A percentile compares a stretch with the other conserved stretches of the same genome.
Conservation (phyloP, 2,329 filamentous ascomycete genomes). For the Cladosporium phlei region DNA sequence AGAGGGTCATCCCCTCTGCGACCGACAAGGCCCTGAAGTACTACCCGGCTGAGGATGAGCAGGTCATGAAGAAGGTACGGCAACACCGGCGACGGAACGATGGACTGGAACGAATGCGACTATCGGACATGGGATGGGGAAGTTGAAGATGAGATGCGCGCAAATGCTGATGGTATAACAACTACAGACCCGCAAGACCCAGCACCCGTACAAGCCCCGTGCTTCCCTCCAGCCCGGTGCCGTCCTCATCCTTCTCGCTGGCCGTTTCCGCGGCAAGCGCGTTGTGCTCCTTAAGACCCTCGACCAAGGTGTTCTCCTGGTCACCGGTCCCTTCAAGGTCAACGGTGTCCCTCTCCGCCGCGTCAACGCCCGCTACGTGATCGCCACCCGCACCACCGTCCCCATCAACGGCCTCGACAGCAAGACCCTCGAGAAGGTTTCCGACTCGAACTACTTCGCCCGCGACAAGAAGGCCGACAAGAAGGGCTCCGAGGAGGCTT, state of each 20-base stretch:
- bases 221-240: slow-evolving; percentile 87
- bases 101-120: background rate
- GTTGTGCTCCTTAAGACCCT: slow-evolving; percentile 98
- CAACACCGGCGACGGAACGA: slow-evolving; percentile 2
- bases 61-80: slow-evolving; percentile 88
- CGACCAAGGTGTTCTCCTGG: slow-evolving; percentile 94
- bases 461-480: slow-evolving; percentile 94
- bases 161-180: slow-evolving; percentile 9
- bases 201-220: slow-evolving; percentile 82
- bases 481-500: slow-evolving; percentile 85
- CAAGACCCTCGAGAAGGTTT: slow-evolving; percentile 70
- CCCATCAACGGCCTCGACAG: slow-evolving; percentile 78
- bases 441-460: slow-evolving; percentile 83
- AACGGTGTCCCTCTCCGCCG: slow-evolving; percentile 96
- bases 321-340: slow-evolving; percentile 99
- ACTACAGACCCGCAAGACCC: slow-evolving; percentile 85
- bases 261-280: slow-evolving; percentile 99
- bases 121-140: background rate
- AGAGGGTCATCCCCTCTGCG: slow-evolving; percentile 80
- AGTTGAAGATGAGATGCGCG: slow-evolving; percentile 4
- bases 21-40: slow-evolving; percentile 96
- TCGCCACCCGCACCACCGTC: slow-evolving; percentile 81
- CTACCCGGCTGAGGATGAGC: slow-evolving; percentile 93
- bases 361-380: slow-evolving; percentile 90
- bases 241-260: slow-evolving; percentile 97